Base-by-base conservation (phyloP, 257 asterid genomes). In the Eustoma russellianum region DNA sequence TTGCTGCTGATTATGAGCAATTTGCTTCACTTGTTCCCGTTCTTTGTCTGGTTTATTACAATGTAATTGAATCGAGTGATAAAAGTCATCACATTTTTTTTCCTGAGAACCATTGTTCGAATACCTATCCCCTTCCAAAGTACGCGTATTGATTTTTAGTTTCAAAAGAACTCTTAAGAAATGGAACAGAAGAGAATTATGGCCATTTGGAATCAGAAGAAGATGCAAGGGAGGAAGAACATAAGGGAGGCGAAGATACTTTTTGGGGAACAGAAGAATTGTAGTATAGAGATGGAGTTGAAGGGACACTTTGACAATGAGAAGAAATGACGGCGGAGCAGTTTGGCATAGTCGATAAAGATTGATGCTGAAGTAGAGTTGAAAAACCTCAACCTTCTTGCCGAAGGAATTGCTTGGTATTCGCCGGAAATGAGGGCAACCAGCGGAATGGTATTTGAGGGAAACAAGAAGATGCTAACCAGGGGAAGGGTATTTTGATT, bases 321-420 rank as follows among this genome's bases (percentile, higher is more conserved):
- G 48, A 33, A 59, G 50, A 35, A 43, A 47, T 40, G 9, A 55
- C 6, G 44, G 54, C 61, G 5, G 67, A 67, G 41, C 53, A 69
- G 50, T 53, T 63, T 38, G 65, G 52, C 74, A 72, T 68, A 62
- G 59, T 41, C 19, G 45, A 57, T 9, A 30, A 17, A 30, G 16
- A 15, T 16, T 2, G 17, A 19, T 52, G 17, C n/a, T 4, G 28
- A 56, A 14, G 53, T 34, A 50, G 35, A 30, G 10, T 18, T 5
- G 30, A 55, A 38, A 0, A 24, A 24, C 14, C 38, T 38, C 43
- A 38, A 11, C 30, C 43, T 38, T 38, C 11, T 38, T 10, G 43
- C 43, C 43, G 43, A 10, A 8, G 43, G 43, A 24, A 24, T 24
- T 38, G 43, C 43, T 38, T 10, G 43, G 43, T 4, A 38, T 55